Conservation (phyloP, 2,329 filamentous ascomycete species). For the Fusarium aywerte region DNA sequence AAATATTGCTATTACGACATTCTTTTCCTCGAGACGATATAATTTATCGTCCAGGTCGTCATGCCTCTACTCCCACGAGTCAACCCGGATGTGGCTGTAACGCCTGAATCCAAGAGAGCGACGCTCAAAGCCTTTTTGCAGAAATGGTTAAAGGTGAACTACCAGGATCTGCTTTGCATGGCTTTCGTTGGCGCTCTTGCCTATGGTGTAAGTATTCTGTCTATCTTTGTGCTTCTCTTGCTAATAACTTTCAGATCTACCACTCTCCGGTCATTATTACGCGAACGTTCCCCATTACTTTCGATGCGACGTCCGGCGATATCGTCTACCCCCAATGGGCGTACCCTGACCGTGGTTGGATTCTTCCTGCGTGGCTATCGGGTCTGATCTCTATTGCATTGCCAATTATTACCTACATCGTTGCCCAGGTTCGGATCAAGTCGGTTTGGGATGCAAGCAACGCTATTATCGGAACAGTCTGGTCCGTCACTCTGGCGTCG, state of each 20-base stretch:
- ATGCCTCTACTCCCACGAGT: slow-evolving; percentile 39
- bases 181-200: slow-evolving; percentile 56
- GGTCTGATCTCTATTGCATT: slow-evolving; percentile 66
- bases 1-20: not conserved
- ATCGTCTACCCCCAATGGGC: slow-evolving; percentile 72
- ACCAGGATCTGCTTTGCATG: slow-evolving; percentile 70
- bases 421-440: slow-evolving; percentile 67
- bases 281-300: slow-evolving; percentile 71
- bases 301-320: slow-evolving; percentile 63
- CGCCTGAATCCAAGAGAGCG: slow-evolving; percentile 7
- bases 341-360: slow-evolving; percentile 71
- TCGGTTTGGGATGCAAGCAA: slow-evolving; percentile 71
- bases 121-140: slow-evolving; percentile 40
- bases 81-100: slow-evolving; percentile 8
- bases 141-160: slow-evolving; percentile 68
- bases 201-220: slow-evolving; percentile 43
- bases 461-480: slow-evolving; percentile 69
- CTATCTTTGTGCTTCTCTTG: rapidly evolving
- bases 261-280: slow-evolving; percentile 63
- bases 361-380: slow-evolving; percentile 68
- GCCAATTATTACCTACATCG: slow-evolving; percentile 67
- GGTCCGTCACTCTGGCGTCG: slow-evolving; percentile 67
- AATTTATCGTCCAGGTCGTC: not conserved
- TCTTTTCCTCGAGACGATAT: slow-evolving; percentile 1
- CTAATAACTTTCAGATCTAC: slow-evolving; percentile 57